Evolutionary conservation across 192 early-diverging fungal genomes (phyloP).

Genomic region (Coemansia sp.): DNA sequence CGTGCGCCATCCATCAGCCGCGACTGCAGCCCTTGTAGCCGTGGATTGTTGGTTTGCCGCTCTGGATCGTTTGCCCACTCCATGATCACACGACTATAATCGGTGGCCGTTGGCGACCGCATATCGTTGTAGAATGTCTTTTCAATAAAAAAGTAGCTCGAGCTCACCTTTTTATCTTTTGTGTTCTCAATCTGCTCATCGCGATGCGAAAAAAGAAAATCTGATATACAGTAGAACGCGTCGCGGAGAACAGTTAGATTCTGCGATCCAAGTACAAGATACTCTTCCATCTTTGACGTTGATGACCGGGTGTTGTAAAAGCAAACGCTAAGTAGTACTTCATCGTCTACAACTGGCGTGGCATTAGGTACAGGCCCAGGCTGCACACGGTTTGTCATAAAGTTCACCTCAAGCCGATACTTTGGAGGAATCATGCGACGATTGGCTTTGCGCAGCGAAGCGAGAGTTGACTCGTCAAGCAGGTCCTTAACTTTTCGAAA

Average conservation of each 20-base stretch:
- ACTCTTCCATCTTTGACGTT: constrained; percentile 61
- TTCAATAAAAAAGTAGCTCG: constrained; percentile 79
- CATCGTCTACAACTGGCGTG: constrained; percentile 52
- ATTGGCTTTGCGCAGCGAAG: constrained; percentile 51
- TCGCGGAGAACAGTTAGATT: constrained; percentile 67
- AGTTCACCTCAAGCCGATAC: constrained; percentile 56
- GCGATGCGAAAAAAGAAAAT: constrained; percentile 60
- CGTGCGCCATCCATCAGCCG: constrained; percentile 61
- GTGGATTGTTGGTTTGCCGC: constrained; percentile 52
- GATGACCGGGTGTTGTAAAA: constrained; percentile 64
- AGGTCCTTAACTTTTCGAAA: constrained; percentile 46
- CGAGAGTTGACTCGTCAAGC: constrained; percentile 52
- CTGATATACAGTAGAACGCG: constrained; percentile 68
- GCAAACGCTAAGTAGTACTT: constrained; percentile 62
- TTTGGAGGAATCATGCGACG: constrained; percentile 53
- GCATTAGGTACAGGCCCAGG: constrained; percentile 21
- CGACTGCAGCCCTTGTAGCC: constrained; percentile 52
- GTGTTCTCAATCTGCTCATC: constrained; percentile 51
- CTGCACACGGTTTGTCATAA: constrained; percentile 52
- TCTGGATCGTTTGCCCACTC: constrained; percentile 67
- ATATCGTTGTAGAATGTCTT: constrained; percentile 73
- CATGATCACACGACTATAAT: constrained; percentile 71
- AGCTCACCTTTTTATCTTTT: constrained; percentile 57
- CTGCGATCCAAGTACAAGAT: constrained; percentile 69
- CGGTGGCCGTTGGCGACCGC: constrained; percentile 59